Percentiles rank a stretch among this genome's conserved stretches.
These are phyloP conservation scores for Yarrowia yakushimensis DNA, from an alignment of 805 yeast species.

Conservation along the genomic window DNA sequence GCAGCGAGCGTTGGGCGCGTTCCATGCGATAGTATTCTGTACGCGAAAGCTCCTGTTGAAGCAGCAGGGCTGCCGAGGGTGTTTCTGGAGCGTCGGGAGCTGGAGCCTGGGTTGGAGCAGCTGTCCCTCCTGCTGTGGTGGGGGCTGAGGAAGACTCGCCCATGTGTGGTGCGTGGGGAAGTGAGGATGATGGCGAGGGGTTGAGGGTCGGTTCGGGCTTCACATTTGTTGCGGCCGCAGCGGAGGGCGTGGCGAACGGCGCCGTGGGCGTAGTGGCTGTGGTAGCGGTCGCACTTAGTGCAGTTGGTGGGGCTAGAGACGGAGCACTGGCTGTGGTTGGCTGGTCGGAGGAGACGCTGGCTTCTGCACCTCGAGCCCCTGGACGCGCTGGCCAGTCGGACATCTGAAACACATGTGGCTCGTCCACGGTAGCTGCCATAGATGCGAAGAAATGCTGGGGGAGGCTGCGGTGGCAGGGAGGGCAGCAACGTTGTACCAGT, in stretches of 20 bases:
- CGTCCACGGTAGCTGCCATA: constrained; percentile 22
- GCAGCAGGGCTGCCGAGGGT: constrained; percentile 39
- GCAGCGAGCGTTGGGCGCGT: constrained; percentile 54
- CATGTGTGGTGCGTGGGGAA: neutral
- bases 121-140: neutral
- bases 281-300: neutral
- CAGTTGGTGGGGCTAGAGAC: neutral
- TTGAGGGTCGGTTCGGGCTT: neutral
- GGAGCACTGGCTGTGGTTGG: neutral
- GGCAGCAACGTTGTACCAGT: constrained; percentile 22
- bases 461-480: neutral
- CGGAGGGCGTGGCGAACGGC: neutral
- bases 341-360: neutral
- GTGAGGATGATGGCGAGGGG: neutral
- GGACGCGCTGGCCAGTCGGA: constrained; percentile 21
- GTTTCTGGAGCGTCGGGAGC: neutral
- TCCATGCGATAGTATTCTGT: constrained; percentile 75
- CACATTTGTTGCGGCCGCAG: neutral
- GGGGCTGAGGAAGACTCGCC: neutral
- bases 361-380: neutral
- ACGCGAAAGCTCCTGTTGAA: constrained; percentile 77
- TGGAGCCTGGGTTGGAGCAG: too few species aligned
- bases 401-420: constrained; percentile 24
- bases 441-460: neutral
- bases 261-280: neutral